Conservation (phyloP, 2,329 filamentous ascomycete species). For the Botrytis squamosa region DNA sequence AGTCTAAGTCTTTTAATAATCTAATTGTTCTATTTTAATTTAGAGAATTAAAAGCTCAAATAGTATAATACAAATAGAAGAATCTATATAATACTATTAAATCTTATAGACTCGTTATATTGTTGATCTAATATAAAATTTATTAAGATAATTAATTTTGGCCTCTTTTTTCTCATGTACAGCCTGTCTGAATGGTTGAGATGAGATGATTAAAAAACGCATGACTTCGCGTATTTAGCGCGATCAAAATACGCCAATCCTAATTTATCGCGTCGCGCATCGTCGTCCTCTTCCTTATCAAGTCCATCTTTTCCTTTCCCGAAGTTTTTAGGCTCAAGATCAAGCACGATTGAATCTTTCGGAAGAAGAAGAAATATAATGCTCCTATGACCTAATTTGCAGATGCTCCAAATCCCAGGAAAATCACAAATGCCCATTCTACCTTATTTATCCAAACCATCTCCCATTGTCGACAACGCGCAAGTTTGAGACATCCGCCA, state of each 20-base stretch:
- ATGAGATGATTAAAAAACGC: not conserved
- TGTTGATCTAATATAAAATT: too few species aligned
- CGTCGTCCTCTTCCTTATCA: not conserved
- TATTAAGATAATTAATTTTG: too few species aligned
- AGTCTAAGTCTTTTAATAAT: too few species aligned
- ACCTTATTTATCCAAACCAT: not conserved
- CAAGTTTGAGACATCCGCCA: not conserved
- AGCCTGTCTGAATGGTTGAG: not conserved
- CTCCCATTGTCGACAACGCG: not conserved
- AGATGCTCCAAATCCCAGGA: not conserved
- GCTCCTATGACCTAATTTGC: not conserved
- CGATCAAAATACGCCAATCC: not conserved
- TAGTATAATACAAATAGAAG: too few species aligned
- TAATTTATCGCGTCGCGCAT: not conserved
- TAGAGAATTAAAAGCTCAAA: too few species aligned
- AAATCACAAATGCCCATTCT: not conserved
- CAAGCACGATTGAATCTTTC: not conserved
- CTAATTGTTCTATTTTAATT: too few species aligned
- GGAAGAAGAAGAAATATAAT: not conserved
- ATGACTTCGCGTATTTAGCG: constrained; percentile 10
- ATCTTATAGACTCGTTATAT: too few species aligned
- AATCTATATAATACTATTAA: too few species aligned
- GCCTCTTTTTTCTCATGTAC: too few species aligned
- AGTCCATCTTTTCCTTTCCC: not conserved
- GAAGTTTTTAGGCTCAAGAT: not conserved